Percentiles rank a stretch among this genome's conserved stretches.
Evolutionary conservation across 257 asterid genomes (phyloP).

Genomic region (Paulownia fortunei): DNA sequence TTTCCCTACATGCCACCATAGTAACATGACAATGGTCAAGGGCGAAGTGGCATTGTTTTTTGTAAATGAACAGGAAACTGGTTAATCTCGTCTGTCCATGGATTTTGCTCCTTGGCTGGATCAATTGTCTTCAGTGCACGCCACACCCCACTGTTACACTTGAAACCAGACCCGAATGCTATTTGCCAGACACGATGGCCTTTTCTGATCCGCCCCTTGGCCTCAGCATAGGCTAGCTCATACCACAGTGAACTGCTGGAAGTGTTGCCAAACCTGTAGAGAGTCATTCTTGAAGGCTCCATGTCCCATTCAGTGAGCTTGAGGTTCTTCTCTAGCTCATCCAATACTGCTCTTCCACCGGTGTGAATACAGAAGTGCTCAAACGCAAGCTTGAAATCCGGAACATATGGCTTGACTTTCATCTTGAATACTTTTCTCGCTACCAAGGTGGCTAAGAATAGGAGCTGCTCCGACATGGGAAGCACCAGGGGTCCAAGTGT

Average conservation of each 20-base stretch:
- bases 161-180: slow-evolving; percentile 58
- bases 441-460: slow-evolving; percentile 43
- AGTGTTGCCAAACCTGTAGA: slow-evolving; percentile 55
- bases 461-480: slow-evolving; percentile 54
- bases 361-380: slow-evolving; percentile 59
- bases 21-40: not conserved
- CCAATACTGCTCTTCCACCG: slow-evolving; percentile 53
- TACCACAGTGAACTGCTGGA: slow-evolving; percentile 65
- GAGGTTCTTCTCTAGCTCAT: slow-evolving; percentile 53
- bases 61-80: slow-evolving; percentile 47
- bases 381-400: slow-evolving; percentile 51
- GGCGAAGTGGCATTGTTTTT: slow-evolving; percentile 18
- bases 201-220: slow-evolving; percentile 52
- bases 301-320: slow-evolving; percentile 44
- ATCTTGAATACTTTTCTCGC: slow-evolving; percentile 43
- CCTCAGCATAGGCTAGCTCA: slow-evolving; percentile 51
- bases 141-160: slow-evolving; percentile 57
- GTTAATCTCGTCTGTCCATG: slow-evolving; percentile 52
- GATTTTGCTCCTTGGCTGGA: slow-evolving; percentile 43
- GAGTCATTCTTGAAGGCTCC: slow-evolving; percentile 64
- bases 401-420: slow-evolving; percentile 52
- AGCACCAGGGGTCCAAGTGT: slow-evolving; percentile 57
- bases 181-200: slow-evolving; percentile 58
- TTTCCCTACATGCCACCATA: not conserved
- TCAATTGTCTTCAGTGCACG: slow-evolving; percentile 43